Conservation (phyloP, 129 eudicot genomes). For the Heracleum sosnowskyi region DNA sequence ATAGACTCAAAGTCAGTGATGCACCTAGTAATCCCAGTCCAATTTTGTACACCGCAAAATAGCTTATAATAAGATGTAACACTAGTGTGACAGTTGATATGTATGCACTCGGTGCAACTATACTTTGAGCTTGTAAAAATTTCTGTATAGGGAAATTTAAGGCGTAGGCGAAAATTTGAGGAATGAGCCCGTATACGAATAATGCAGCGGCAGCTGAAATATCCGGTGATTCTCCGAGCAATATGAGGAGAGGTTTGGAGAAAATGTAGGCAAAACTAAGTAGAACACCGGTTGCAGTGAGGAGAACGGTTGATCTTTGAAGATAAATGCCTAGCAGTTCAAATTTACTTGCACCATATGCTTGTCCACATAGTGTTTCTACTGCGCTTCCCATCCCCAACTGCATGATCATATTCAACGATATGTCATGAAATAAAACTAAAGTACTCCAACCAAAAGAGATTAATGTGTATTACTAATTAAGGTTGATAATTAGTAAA, state of each 20-base stretch:
- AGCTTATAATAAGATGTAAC: slow-evolving; percentile 28
- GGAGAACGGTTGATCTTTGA: slow-evolving; percentile 45
- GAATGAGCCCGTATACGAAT: slow-evolving; percentile 48
- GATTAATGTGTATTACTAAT: no score
- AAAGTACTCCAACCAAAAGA: no score
- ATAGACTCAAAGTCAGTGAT: slow-evolving; percentile 34
- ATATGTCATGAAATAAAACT: no score
- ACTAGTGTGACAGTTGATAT: slow-evolving; percentile 29
- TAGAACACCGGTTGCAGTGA: slow-evolving; percentile 28
- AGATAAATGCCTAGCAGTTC: slow-evolving; percentile 44
- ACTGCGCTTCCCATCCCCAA: slow-evolving; percentile 59
- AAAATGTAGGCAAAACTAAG: slow-evolving; percentile 40
- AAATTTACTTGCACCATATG: slow-evolving; percentile 43
- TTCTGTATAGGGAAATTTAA: slow-evolving; percentile 45
- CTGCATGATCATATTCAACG: slow-evolving; percentile 9
- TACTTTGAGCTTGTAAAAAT: slow-evolving; percentile 51
- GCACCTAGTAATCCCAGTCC: slow-evolving; percentile 42
- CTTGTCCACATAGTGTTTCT: slow-evolving; percentile 55
- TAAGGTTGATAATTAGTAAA: no score
- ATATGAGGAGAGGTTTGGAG: slow-evolving; percentile 33
- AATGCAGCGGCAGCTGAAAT: slow-evolving; percentile 42
- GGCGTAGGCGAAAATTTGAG: slow-evolving; percentile 49
- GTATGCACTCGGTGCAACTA: slow-evolving; percentile 50
- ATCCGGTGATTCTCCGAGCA: slow-evolving; percentile 32
- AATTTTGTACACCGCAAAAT: slow-evolving; percentile 22